Percentiles rank a stretch among this genome's conserved stretches.
Evolutionary conservation across 129 eudicot species (phyloP).

Genomic region (Tagetes erecta): DNA sequence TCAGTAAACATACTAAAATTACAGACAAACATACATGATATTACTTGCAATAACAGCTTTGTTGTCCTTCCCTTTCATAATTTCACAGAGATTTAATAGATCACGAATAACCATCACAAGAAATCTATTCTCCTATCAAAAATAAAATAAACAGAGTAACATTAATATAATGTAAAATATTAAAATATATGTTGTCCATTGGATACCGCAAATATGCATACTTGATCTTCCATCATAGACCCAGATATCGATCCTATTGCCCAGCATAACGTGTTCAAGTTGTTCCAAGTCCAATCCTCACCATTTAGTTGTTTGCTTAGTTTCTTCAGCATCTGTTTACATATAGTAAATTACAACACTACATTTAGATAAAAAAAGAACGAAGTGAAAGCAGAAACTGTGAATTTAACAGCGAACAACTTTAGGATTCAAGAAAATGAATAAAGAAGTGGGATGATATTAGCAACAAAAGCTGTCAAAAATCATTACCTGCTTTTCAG

Average conservation of each 20-base stretch:
- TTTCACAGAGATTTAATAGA: conserved; percentile 87
- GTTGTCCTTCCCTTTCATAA: conserved; percentile 95
- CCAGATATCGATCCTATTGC: conserved; percentile 99
- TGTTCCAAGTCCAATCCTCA: conserved; percentile 99
- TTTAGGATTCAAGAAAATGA: conserved; percentile 10
- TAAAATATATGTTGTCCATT: neutral
- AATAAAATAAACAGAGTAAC: conserved; percentile 8
- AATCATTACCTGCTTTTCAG: conserved; percentile 86
- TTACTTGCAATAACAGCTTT: conserved; percentile 99
- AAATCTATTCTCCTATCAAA: conserved; percentile 88
- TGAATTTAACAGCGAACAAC: neutral
- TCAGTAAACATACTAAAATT: neutral
- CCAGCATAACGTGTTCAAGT: conserved; percentile 96
- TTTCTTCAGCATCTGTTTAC: conserved; percentile 75
- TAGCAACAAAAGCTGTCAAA: conserved; percentile 15
- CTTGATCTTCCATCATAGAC: conserved; percentile 99
- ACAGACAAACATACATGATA: conserved; percentile 63
- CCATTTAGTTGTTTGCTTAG: conserved; percentile 81
- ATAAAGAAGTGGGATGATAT: neutral
- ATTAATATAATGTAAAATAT: conserved; percentile 1
- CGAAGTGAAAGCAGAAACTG: neutral
- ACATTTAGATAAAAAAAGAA: neutral
- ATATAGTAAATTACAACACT: conserved; percentile 8
- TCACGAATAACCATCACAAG: conserved; percentile 99
- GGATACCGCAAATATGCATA: conserved; percentile 8